Conservation (phyloP, 208 protist species). For the Trypanosomatidae sp. region DNA sequence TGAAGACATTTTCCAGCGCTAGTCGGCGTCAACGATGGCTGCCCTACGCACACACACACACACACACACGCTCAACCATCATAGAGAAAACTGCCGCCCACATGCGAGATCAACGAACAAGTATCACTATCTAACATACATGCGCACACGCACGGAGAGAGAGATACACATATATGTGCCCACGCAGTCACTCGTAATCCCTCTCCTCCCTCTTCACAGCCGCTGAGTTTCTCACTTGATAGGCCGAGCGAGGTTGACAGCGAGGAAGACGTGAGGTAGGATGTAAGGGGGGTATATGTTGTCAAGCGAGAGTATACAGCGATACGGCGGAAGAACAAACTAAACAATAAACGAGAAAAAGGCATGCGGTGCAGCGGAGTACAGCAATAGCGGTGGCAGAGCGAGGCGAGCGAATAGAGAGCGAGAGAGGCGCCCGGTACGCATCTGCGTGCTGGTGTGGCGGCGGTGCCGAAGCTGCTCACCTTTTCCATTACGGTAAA, state of each 20-base stretch:
- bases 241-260: not conserved
- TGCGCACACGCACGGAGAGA: not conserved
- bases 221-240: not conserved
- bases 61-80: not conserved
- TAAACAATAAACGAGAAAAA: slow-evolving; percentile 14
- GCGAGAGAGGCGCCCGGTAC: not conserved
- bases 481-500: not conserved
- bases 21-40: not conserved
- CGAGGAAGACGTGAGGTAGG: not conserved
- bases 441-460: not conserved
- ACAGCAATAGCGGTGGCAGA: not conserved
- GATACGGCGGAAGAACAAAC: not conserved
- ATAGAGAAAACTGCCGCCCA: not conserved
- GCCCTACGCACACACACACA: not conserved
- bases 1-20: not conserved
- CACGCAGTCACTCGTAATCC: not conserved
- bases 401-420: no score
- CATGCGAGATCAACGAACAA: not conserved
- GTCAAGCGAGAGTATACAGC: not conserved
- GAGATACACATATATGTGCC: not conserved
- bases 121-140: not conserved
- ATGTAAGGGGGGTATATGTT: not conserved
- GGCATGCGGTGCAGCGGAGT: not conserved
- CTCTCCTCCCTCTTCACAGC: not conserved
- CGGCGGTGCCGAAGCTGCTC: not conserved